Conservation (phyloP, 164 flowering plant genomes). For the Vitis vinifera region DNA sequence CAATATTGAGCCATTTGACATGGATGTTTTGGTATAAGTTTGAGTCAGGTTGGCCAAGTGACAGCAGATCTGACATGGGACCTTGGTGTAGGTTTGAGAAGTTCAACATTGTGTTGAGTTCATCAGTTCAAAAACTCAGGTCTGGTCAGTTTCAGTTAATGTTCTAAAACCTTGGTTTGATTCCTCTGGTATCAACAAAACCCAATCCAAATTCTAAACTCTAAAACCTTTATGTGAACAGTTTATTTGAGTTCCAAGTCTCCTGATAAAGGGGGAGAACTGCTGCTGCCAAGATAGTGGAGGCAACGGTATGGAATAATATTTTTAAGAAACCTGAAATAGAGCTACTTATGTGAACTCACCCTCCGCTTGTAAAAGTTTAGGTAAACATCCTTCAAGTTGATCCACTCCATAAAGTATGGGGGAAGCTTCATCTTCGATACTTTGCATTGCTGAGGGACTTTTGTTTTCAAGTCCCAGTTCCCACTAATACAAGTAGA, state of each 20-base stretch:
- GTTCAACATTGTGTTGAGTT: too few species aligned
- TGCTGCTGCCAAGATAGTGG: too few species aligned
- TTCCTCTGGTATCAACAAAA: not conserved
- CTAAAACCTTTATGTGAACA: too few species aligned
- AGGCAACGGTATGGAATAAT: too few species aligned
- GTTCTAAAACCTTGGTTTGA: not conserved
- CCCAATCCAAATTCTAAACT: not conserved
- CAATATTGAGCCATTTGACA: not conserved
- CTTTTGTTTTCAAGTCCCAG: slow-evolving; percentile 95
- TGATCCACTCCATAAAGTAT: slow-evolving; percentile 96
- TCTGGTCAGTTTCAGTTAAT: not conserved
- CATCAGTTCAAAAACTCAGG: not conserved
- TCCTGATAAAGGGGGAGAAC: too few species aligned
- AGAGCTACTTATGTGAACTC: slow-evolving; percentile 10
- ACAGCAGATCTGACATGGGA: not conserved
- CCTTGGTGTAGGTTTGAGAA: too few species aligned
- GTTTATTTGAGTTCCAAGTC: too few species aligned
- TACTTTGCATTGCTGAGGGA: slow-evolving; percentile 87
- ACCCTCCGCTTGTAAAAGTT: slow-evolving; percentile 85
- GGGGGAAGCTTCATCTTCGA: slow-evolving; percentile 64
- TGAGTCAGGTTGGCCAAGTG: not conserved
- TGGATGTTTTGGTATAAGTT: not conserved
- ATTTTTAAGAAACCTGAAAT: too few species aligned
- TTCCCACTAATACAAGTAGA: slow-evolving; percentile 64
- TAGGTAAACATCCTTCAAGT: slow-evolving; percentile 82